Evolutionary conservation across 2,329 filamentous ascomycete genomes (phyloP).

Genomic region (Cylindrodendrum hubeiense): DNA sequence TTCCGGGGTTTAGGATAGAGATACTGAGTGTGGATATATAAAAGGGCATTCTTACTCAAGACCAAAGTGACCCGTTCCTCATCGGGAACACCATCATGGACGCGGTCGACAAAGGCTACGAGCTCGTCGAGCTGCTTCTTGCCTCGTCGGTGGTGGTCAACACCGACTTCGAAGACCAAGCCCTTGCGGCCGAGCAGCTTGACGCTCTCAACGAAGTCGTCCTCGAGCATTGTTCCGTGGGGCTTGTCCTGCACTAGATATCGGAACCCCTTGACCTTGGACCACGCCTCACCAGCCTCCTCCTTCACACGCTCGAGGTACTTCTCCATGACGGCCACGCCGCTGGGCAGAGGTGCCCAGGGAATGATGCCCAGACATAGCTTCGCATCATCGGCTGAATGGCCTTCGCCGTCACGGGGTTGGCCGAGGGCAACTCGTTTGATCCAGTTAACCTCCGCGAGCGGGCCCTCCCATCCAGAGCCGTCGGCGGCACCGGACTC

Average conservation of each 20-base stretch:
- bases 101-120: slow-evolving; percentile 75
- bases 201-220: slow-evolving; percentile 74
- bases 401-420: slow-evolving; percentile 69
- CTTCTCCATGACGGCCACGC: slow-evolving; percentile 67
- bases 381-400: slow-evolving; percentile 56
- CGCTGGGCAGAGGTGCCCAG: slow-evolving; percentile 86
- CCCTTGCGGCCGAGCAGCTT: slow-evolving; percentile 73
- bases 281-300: slow-evolving; percentile 73
- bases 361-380: slow-evolving; percentile 79
- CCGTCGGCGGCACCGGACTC: slow-evolving; percentile 58
- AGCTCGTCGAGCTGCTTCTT: slow-evolving; percentile 79
- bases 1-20: background rate
- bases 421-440: slow-evolving; percentile 73
- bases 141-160: slow-evolving; percentile 84
- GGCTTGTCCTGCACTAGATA: slow-evolving; percentile 87
- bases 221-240: slow-evolving; percentile 71
- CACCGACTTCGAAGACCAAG: slow-evolving; percentile 83
- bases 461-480: slow-evolving; percentile 74
- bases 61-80: slow-evolving; percentile 75
- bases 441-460: slow-evolving; percentile 79
- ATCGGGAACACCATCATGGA: slow-evolving; percentile 71
- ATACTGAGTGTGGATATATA: background rate
- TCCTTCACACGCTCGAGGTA: slow-evolving; percentile 75
- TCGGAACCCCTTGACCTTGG: slow-evolving; percentile 80
- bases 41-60: slow-evolving; percentile 68